phyloP scores from a whole-genome alignment of 2,329 filamentous ascomycete species.

The Acephala macrosclerotiorum region DNA sequence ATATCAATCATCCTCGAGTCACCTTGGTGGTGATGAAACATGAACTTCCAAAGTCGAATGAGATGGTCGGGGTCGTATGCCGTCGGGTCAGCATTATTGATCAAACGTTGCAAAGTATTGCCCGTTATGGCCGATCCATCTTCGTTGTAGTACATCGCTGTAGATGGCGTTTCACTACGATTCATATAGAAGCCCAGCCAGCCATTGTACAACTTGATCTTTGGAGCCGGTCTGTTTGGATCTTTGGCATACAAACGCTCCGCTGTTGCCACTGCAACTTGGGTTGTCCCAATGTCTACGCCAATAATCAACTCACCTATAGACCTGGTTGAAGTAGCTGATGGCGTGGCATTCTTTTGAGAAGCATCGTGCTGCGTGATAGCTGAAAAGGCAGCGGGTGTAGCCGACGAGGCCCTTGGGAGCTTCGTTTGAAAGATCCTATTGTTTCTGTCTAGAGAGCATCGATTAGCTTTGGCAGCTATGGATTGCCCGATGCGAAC shows the following conservation, averaged over 20 bases:
- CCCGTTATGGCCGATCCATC: constrained; percentile 12
- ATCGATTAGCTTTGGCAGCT: too few species aligned
- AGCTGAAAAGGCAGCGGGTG: background rate
- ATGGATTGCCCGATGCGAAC: too few species aligned
- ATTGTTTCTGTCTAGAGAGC: too few species aligned
- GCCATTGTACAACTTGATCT: background rate
- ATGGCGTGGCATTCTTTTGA: too few species aligned
- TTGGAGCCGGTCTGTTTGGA: background rate
- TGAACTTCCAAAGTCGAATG: constrained; percentile 20
- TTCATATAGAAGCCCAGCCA: constrained; percentile 9
- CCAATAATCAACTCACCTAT: background rate
- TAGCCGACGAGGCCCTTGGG: too few species aligned
- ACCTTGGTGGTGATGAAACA: constrained; percentile 21
- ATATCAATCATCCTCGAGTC: constrained; percentile 7
- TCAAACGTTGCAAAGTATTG: background rate
- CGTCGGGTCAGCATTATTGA: background rate
- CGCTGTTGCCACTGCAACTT: background rate
- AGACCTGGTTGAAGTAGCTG: too few species aligned
- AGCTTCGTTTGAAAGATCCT: too few species aligned
- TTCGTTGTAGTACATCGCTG: constrained; percentile 14
- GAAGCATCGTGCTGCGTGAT: too few species aligned
- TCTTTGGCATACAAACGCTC: background rate
- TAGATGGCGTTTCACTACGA: background rate
- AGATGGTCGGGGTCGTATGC: constrained; percentile 1
- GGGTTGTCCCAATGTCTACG: background rate